Percentiles rank a stretch among this genome's conserved stretches.
phyloP scores from a whole-genome alignment of 768 basidiomycete species.

The Lactarius akahatsu region DNA sequence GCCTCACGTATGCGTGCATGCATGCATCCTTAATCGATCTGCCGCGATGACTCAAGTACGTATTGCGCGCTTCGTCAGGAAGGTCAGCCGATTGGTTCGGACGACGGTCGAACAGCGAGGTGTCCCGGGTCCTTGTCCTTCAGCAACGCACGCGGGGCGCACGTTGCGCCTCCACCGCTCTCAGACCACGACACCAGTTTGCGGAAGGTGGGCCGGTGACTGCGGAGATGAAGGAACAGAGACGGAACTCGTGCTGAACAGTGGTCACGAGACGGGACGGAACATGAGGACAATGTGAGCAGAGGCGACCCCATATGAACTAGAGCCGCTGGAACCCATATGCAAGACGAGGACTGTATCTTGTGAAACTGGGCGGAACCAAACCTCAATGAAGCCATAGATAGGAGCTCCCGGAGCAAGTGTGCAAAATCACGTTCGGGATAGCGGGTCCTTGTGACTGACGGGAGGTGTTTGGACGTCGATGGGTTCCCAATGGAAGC shows the following conservation, averaged over 20 bases:
- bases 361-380: constrained; percentile 1
- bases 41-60: constrained; percentile 18
- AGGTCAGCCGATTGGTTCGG: constrained; percentile 27
- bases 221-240: constrained; percentile 18
- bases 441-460: not conserved
- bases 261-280: constrained; percentile 2
- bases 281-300: constrained; percentile 5
- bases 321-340: not conserved
- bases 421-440: not conserved
- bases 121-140: constrained; percentile 11
- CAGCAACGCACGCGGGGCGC: constrained; percentile 6
- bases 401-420: constrained; percentile 12
- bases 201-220: constrained; percentile 13
- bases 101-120: constrained; percentile 21
- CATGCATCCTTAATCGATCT: constrained; percentile 21
- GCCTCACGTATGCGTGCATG: constrained; percentile 1
- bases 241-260: not conserved
- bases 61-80: constrained; percentile 12
- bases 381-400: not conserved
- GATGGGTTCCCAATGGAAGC: constrained; percentile 23
- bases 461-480: constrained; percentile 6
- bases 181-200: not conserved
- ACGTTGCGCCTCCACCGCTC: not conserved
- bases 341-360: not conserved
- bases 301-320: constrained; percentile 4